These are phyloP conservation scores for Dactylonectria macrodidyma DNA, from an alignment of 2,329 filamentous ascomycete genomes.

Conservation along the genomic window DNA sequence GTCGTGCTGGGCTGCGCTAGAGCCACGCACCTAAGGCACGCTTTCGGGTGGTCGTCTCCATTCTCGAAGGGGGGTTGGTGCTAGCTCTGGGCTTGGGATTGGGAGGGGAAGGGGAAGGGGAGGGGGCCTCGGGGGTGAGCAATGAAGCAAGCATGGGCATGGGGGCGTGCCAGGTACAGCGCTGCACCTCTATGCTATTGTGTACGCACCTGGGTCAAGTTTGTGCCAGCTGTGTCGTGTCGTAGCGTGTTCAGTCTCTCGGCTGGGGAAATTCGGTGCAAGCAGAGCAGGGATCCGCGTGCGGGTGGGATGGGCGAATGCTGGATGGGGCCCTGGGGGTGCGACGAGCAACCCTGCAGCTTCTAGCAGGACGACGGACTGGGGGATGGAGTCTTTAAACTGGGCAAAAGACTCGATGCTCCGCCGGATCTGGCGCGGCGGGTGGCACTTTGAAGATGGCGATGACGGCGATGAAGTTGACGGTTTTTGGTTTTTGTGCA, in stretches of 20 bases:
- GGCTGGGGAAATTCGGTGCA: conserved; percentile 44
- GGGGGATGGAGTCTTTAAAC: neutral
- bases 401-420: conserved; percentile 10
- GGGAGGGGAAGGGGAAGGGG: conserved; percentile 30
- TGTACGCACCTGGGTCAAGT: conserved; percentile 40
- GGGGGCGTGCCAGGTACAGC: conserved; percentile 43
- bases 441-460: conserved; percentile 12
- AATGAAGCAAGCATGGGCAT: conserved; percentile 39
- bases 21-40: conserved; percentile 38
- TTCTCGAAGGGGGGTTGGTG: conserved; percentile 21
- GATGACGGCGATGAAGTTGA: conserved; percentile 12
- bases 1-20: conserved; percentile 33
- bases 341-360: conserved; percentile 17
- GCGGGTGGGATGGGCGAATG: conserved; percentile 27
- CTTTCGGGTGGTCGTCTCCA: conserved; percentile 37
- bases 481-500: conserved; percentile 9
- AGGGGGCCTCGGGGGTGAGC: conserved; percentile 40
- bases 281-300: conserved; percentile 47
- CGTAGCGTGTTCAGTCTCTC: conserved; percentile 49
- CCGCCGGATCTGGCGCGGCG: conserved; percentile 8
- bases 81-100: conserved; percentile 30
- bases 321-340: conserved; percentile 11
- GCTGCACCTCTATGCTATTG: conserved; percentile 21
- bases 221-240: conserved; percentile 50
- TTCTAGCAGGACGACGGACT: conserved; percentile 7